These are phyloP conservation scores for Anthostomella pinea DNA, from an alignment of 2,329 filamentous ascomycete species.

Conservation along the genomic window DNA sequence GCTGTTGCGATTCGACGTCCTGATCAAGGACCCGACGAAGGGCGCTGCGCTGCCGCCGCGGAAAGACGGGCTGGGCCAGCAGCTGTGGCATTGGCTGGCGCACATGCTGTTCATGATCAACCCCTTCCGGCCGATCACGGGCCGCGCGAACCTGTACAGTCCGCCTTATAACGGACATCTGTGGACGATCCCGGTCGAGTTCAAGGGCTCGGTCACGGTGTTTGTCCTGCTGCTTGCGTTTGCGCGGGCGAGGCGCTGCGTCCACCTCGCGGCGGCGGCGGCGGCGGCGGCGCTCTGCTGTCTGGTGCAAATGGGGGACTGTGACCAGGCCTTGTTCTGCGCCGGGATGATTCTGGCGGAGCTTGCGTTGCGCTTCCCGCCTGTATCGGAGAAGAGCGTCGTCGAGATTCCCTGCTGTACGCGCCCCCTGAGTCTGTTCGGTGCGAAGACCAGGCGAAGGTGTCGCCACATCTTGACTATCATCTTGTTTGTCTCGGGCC, in stretches of 20 bases:
- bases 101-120: slow-evolving; percentile 19
- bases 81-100: slow-evolving; percentile 31
- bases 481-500: slow-evolving; percentile 1
- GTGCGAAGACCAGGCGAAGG: not conserved
- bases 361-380: slow-evolving; percentile 12
- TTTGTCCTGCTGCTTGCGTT: slow-evolving; percentile 20
- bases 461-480: slow-evolving; percentile 1
- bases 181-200: slow-evolving; percentile 24
- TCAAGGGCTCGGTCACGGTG: slow-evolving; percentile 19
- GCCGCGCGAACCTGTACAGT: slow-evolving; percentile 33
- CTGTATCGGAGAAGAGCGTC: no score
- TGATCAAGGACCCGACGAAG: not conserved
- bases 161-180: slow-evolving; percentile 21
- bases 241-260: slow-evolving; percentile 13
- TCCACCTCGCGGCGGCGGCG: slow-evolving; percentile 12
- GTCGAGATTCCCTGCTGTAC: no score
- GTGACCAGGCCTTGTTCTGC: slow-evolving; percentile 20
- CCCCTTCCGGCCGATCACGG: slow-evolving; percentile 32
- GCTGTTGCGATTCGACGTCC: slow-evolving; percentile 3
- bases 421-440: no score
- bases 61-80: slow-evolving; percentile 14
- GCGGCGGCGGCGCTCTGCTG: slow-evolving; percentile 9
- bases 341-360: slow-evolving; percentile 23
- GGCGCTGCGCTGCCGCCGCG: slow-evolving; percentile 1
- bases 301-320: slow-evolving; percentile 11